Evolutionary conservation across 2,329 filamentous ascomycete species (phyloP), one percentile per base, ranked within the genome.

Genomic region (Botrytis cinerea): DNA sequence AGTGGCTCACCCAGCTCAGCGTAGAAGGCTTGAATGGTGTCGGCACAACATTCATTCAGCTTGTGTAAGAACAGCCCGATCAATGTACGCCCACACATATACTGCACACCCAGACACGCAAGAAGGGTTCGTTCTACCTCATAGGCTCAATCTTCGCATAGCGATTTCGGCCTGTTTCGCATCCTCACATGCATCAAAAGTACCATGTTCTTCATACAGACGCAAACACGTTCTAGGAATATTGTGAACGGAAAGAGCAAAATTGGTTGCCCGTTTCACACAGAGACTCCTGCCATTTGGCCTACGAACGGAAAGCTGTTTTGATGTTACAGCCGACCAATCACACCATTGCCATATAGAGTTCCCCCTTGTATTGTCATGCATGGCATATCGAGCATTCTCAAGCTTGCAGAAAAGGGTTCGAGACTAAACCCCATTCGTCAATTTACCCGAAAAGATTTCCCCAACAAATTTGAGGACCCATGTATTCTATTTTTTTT

Each of bases 381-480:
- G 61, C 70, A 72, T 54, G 46, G 45, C 64, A 64, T 57, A 18
- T 14, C 51, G 28, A 57, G n/a, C 51, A 57, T 57, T 18, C 51
- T 57, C 51, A 32, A 28, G 51, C 51, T 16, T 64, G 62, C 62
- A 64, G 64, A n/a, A 64, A 45, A 66, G 63, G 61, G 70, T 51
- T 59, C 48, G 16, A 40, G 20, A 46, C 61, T 67, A 72, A 35
- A n/a, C 70, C n/a, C 22, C 67, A 46, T 46, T 20, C 46, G 35
- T 67, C 14, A 12, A 67, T 45, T 46, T 67, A 68, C 20, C 48
- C 61, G 62, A 59, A 28, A 18, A 28, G 51, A 38, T 67, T 72
- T 72, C 70, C 70, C 70, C 70, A 72, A 72, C 70, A 72, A 72
- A 59, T 72, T 43, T 68, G 28, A 46, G n/a, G n/a, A 8, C 51